Conservation (phyloP, 345 rosid species). For the Eucalyptus viminalis region DNA sequence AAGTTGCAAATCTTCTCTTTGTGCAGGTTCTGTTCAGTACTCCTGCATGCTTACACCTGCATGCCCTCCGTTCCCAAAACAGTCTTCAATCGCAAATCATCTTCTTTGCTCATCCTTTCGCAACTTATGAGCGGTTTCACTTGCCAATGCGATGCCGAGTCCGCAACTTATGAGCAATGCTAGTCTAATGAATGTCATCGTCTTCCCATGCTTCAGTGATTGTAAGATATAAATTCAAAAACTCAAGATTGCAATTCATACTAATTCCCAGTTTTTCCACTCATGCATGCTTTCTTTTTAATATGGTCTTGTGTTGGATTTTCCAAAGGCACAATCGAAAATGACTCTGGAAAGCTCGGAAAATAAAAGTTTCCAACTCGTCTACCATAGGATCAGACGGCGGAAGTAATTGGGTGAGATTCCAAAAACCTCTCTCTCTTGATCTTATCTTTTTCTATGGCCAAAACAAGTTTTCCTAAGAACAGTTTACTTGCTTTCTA, state of each 20-base stretch:
- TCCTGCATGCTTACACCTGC: no score
- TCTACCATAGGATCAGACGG: neutral
- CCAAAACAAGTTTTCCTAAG: no score
- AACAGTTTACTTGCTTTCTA: no score
- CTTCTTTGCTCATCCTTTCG: no score
- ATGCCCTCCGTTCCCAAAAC: no score
- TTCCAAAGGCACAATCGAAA: conserved; percentile 22
- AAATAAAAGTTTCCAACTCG: neutral
- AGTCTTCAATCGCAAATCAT: no score
- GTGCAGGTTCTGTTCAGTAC: no score
- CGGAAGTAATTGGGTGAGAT: conserved; percentile 12
- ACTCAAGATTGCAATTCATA: neutral
- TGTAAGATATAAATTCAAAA: conserved; percentile 10
- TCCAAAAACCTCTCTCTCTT: neutral
- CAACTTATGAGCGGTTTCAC: neutral
- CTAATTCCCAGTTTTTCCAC: neutral
- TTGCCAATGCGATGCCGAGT: conserved; percentile 12
- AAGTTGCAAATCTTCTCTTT: no score
- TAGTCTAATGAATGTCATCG: conserved; percentile 3
- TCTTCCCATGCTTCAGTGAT: conserved; percentile 27
- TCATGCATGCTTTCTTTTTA: no score
- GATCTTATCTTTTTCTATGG: neutral
- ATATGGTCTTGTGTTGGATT: neutral
- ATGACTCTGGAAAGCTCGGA: conserved; percentile 24
- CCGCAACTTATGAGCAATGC: no score